phyloP scores from a whole-genome alignment of 1,139 yeast species.

The Saccharomycopsis phalli region DNA sequence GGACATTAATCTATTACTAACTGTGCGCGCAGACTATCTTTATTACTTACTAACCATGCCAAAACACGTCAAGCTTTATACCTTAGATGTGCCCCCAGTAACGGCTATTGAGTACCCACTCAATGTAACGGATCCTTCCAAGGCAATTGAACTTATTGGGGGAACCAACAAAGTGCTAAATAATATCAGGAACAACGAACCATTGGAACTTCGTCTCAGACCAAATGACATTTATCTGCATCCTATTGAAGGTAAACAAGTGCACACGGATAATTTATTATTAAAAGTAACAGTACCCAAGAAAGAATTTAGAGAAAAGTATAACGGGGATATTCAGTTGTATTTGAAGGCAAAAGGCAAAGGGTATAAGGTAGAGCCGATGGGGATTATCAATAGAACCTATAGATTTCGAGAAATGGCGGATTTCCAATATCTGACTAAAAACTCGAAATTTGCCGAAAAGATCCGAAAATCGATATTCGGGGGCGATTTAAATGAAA shows the following conservation, averaged over 20 bases:
- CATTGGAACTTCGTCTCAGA: slow-evolving; percentile 58
- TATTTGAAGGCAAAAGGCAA: slow-evolving; percentile 34
- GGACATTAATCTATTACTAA: too few species aligned
- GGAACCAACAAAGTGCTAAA: slow-evolving; percentile 39
- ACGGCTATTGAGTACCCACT: slow-evolving; percentile 77
- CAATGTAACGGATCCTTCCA: slow-evolving; percentile 49
- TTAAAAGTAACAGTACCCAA: slow-evolving; percentile 66
- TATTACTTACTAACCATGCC: too few species aligned
- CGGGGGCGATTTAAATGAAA: slow-evolving; percentile 32
- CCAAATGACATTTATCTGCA: slow-evolving; percentile 68
- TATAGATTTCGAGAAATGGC: slow-evolving; percentile 78
- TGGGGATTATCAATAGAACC: slow-evolving; percentile 61
- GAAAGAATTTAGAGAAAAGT: slow-evolving; percentile 35
- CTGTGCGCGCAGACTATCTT: too few species aligned
- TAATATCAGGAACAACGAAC: slow-evolving; percentile 31
- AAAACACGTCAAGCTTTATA: slow-evolving; percentile 40
- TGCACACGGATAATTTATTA: slow-evolving; percentile 53
- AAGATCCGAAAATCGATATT: slow-evolving; percentile 35
- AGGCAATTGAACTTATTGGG: slow-evolving; percentile 71
- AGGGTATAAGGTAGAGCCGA: slow-evolving; percentile 42
- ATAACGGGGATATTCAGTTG: slow-evolving; percentile 41
- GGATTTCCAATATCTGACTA: slow-evolving; percentile 73
- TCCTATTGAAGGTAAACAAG: slow-evolving; percentile 50
- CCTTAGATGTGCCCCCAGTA: slow-evolving; percentile 68
- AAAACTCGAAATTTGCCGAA: slow-evolving; percentile 42